Base-by-base conservation (phyloP, 768 basidiomycete genomes). In the Kwoniella pini region DNA sequence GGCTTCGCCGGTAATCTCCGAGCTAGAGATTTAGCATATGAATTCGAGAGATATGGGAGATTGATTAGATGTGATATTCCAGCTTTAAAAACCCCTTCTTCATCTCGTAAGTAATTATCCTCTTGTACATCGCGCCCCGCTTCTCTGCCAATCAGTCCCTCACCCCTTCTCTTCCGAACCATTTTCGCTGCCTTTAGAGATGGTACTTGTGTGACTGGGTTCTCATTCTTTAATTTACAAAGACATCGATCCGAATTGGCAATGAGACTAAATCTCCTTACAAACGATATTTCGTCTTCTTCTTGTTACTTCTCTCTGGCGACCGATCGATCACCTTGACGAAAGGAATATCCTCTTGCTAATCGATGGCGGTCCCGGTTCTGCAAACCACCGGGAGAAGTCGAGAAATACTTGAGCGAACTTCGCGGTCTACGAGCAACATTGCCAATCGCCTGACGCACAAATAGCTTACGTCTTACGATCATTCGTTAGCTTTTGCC, bases 401-500 rank as follows among this genome's bases (percentile, higher is more conserved):
- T n/a, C n/a, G n/a, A n/a, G n/a, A n/a, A n/a, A n/a, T n/a, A n/a
- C n/a, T n/a, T n/a, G n/a, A n/a, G n/a, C n/a, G n/a, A n/a, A 42
- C 19, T 42, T 6, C n/a, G 9, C 40, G n/a, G n/a, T 6, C n/a
- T 10, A 11, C 40, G 40, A 42, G 5, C 40, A 19, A n/a, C n/a
- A 42, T 42, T 19, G 9, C 40, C 9, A 19, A 36, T 36, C 33
- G n/a, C n/a, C 40, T 19, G 40, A 7, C 40, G 40, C 40, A 40
- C 38, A 36, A 46, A 28, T 36, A 42, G 58, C 58, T 60, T 38
- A 60, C 58, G 36, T 15, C 49, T 21, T 13, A 27, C n/a, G 21
- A 6, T 26, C 24, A 19, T 65, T 63, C 38, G 54, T 59, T n/a
- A 82, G 90, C 89, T 81, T 91, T 89, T 79, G 89, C 89, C 58